These are phyloP conservation scores for Aspergillus steynii DNA, from an alignment of 495 filamentous ascomycete genomes.

Conservation along the genomic window DNA sequence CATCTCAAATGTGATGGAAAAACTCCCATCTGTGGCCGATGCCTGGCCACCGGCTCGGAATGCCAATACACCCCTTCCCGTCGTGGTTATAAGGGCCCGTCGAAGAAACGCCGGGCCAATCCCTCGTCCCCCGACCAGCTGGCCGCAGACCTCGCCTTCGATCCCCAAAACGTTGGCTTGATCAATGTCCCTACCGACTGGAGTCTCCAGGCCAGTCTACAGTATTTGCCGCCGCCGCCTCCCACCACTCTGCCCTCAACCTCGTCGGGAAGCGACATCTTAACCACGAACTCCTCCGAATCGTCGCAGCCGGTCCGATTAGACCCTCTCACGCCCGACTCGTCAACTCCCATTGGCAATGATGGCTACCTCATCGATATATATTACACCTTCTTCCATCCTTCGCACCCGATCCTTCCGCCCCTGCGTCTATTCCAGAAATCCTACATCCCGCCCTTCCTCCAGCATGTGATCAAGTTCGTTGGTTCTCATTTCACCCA, in stretches of 20 bases:
- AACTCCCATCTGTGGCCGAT: conserved; percentile 46
- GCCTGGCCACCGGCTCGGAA: conserved; percentile 29
- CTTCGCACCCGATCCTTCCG: conserved; percentile 46
- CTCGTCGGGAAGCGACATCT: conserved; percentile 26
- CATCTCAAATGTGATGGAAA: conserved; percentile 57
- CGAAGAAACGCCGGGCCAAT: conserved; percentile 48
- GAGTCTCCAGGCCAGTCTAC: conserved; percentile 24
- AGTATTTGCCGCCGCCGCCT: conserved; percentile 31
- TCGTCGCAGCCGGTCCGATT: conserved; percentile 21
- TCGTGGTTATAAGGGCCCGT: conserved; percentile 48
- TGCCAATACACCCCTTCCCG: conserved; percentile 51
- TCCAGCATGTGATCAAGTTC: conserved; percentile 51
- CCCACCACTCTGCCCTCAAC: conserved; percentile 26
- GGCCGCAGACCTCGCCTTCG: conserved; percentile 26
- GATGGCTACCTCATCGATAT: conserved; percentile 50
- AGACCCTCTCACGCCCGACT: conserved; percentile 46
- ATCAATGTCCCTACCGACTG: conserved; percentile 35
- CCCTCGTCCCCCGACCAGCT: conserved; percentile 33
- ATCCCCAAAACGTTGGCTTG: conserved; percentile 16
- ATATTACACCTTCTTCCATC: conserved; percentile 48
- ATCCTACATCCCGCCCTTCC: conserved; percentile 31
- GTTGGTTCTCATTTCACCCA: conserved; percentile 46
- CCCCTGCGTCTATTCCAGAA: conserved; percentile 35
- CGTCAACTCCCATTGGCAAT: conserved; percentile 30
- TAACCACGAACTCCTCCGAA: conserved; percentile 20